phyloP scores from a whole-genome alignment of 805 yeast species.

The Lipomyces oligophaga region DNA sequence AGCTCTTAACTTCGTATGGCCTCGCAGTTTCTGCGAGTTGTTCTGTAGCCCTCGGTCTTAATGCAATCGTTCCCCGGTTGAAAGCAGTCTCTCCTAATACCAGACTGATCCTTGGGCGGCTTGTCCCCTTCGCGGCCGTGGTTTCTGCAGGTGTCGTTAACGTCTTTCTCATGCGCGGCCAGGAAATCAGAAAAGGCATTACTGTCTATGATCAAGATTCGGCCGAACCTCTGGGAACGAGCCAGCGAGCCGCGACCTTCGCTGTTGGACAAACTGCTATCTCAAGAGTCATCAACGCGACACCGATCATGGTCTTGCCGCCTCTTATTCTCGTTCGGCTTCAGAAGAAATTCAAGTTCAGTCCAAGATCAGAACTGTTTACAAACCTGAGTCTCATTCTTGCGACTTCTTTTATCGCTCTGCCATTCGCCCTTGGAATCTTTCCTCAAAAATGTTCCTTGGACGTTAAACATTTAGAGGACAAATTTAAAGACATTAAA shows the following conservation, averaged over 20 bases:
- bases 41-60: conserved; percentile 90
- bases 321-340: conserved; percentile 77
- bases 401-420: conserved; percentile 75
- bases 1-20: conserved; percentile 72
- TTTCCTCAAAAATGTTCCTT: conserved; percentile 86
- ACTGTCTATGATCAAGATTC: conserved; percentile 41
- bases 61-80: conserved; percentile 83
- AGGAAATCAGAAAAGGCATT: conserved; percentile 68
- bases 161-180: conserved; percentile 94
- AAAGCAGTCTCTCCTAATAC: conserved; percentile 67
- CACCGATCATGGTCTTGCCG: conserved; percentile 96
- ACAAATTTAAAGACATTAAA: conserved; percentile 55
- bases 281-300: conserved; percentile 89
- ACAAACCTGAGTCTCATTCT: conserved; percentile 85
- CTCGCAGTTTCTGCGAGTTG: conserved; percentile 94
- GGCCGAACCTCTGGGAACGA: conserved; percentile 50
- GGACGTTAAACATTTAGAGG: conserved; percentile 58
- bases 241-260: conserved; percentile 79
- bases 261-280: conserved; percentile 98
- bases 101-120: conserved; percentile 67
- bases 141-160: conserved; percentile 95
- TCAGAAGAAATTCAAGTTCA: conserved; percentile 69
- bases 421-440: conserved; percentile 92
- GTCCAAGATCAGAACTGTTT: conserved; percentile 58
- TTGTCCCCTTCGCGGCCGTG: conserved; percentile 98